These are phyloP conservation scores for Pichia kudriavzevii DNA, from an alignment of 1,139 yeast genomes.

Conservation along the genomic window DNA sequence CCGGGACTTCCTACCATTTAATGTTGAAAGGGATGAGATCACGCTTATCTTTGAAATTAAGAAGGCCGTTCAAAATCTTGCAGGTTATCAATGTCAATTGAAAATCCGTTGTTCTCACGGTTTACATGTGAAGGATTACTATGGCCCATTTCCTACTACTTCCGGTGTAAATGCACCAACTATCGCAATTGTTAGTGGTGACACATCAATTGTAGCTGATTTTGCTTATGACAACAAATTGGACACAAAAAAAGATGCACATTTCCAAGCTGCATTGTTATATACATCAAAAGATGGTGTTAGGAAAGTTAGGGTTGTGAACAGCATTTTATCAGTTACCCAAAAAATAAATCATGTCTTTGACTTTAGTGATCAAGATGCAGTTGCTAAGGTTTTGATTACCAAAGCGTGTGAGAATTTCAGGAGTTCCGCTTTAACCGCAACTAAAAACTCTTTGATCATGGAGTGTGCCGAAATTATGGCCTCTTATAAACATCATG, in stretches of 20 bases:
- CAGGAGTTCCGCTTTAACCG: constrained; percentile 46
- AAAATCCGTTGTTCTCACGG: constrained; percentile 89
- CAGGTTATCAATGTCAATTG: constrained; percentile 76
- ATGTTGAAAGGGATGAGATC: constrained; percentile 63
- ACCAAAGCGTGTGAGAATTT: constrained; percentile 61
- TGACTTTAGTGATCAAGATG: constrained; percentile 79
- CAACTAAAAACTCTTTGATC: constrained; percentile 57
- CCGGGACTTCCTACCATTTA: constrained; percentile 60
- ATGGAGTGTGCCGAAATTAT: constrained; percentile 64
- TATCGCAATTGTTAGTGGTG: constrained; percentile 59
- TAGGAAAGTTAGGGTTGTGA: constrained; percentile 78
- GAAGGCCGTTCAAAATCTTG: constrained; percentile 36
- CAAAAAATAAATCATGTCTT: constrained; percentile 68
- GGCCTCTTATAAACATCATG: constrained; percentile 64
- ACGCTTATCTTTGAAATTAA: constrained; percentile 55
- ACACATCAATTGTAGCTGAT: constrained; percentile 64
- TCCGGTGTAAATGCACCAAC: constrained; percentile 48
- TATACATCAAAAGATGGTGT: constrained; percentile 73
- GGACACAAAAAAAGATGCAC: constrained; percentile 67
- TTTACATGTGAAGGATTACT: constrained; percentile 71
- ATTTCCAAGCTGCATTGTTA: constrained; percentile 84
- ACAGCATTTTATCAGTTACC: constrained; percentile 74
- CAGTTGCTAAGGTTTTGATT: constrained; percentile 62
- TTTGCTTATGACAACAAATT: constrained; percentile 74
- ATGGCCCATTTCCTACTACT: constrained; percentile 41